Evolutionary conservation across 345 rosid species (phyloP).

Genomic region (Diplotaxis tenuifolia): DNA sequence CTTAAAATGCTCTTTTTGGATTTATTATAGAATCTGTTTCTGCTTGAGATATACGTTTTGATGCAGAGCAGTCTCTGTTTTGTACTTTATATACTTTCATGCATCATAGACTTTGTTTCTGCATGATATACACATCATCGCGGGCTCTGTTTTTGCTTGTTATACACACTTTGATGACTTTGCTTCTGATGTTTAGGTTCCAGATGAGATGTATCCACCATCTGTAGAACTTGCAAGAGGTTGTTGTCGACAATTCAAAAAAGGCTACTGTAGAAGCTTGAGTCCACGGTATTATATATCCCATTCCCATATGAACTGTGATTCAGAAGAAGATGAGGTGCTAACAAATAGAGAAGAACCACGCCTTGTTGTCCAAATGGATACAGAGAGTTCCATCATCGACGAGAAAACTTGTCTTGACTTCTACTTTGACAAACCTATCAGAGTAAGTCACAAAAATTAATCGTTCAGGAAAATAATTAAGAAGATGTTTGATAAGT

Average conservation of each 20-base stretch:
- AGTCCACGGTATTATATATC: slow-evolving; percentile 65
- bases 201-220: slow-evolving; percentile 66
- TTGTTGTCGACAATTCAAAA: slow-evolving; percentile 63
- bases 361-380: slow-evolving; percentile 84
- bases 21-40: neutral
- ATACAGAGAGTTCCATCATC: slow-evolving; percentile 74
- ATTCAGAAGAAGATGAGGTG: slow-evolving; percentile 38
- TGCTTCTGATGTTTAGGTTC: neutral
- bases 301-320: slow-evolving; percentile 53
- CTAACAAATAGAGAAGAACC: slow-evolving; percentile 40
- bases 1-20: neutral
- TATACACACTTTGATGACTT: neutral
- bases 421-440: slow-evolving; percentile 64
- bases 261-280: slow-evolving; percentile 51
- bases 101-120: neutral
- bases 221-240: slow-evolving; percentile 67
- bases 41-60: neutral
- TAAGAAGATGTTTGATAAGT: neutral
- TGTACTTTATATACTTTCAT: neutral
- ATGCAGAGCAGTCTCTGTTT: neutral
- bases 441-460: slow-evolving; percentile 46
- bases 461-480: neutral
- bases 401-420: slow-evolving; percentile 87
- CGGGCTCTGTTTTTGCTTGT: neutral
- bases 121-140: neutral